Base-by-base conservation (phyloP, 352 stramenopile species). In the Phytophthora crassamura region DNA sequence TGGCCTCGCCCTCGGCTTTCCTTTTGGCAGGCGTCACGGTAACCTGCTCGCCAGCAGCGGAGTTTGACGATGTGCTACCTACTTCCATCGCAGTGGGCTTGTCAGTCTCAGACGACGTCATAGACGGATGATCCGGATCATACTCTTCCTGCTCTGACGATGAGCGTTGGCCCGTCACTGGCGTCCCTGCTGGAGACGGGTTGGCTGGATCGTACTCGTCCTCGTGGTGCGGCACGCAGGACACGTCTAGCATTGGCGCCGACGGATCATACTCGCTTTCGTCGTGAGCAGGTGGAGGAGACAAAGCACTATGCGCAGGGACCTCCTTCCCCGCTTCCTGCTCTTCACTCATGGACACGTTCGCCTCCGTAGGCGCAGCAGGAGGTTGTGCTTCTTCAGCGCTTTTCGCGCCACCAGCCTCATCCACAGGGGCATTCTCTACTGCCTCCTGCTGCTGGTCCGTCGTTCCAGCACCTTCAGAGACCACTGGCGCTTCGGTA, bases 201-300 rank as follows among this genome's bases (percentile, higher is more conserved):
- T 76, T 58, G 15, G 66, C 69, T 8, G 75, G 72, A 34, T 84
- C 75, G 45, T 83, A 83, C 43, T 83, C 75, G 47, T 75, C 72
- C 2, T 77, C 64, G 5, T 62, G 65, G 34, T 83, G 75, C 10
- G 55, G 66, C 10, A 74, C 60, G 38, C 33, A 34, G 38, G 57
- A 41, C 14, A 45, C 42, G 4, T 42, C 18, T 4, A 48, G 1
- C 5, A 51, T 12, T 15, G 46, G 36, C 7, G 55, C 36, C 0
- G 59, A 66, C 9, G 50, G 56, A 32, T 73, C 66, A 16, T 72
- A 74, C 35, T 73, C 71, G 28, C 47, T 59, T 53, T 68, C 63
- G 47, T 72, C 51, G 16, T 66, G 57, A 36, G 49, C 34, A 12
- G 55, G 47, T 41, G 55, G 32, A 20, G 25, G 32, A 20, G 25